Conservation (phyloP, 1,284 basidiomycete genomes). For the Tetrapyrgos nigripes region DNA sequence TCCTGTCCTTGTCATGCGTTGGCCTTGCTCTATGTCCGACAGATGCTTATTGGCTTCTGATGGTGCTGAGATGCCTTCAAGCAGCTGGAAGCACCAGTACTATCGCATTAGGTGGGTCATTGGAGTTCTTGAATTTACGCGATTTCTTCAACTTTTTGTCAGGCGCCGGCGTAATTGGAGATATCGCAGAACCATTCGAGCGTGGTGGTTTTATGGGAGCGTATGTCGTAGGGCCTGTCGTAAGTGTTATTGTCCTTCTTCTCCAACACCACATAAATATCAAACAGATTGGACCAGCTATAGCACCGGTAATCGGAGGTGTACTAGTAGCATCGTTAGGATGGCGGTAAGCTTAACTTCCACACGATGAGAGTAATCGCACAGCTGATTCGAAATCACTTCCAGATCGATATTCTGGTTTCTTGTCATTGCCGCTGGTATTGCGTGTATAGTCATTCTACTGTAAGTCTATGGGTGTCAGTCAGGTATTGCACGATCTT, state of each 20-base stretch:
- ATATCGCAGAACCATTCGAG: constrained; percentile 59
- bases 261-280: no score
- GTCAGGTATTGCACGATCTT: no score
- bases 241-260: neutral
- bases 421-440: constrained; percentile 63
- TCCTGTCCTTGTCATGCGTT: constrained; percentile 58
- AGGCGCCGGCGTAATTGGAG: constrained; percentile 65
- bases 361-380: no score
- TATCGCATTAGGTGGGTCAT: constrained; percentile 53
- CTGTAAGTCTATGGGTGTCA: no score
- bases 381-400: no score
- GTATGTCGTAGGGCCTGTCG: constrained; percentile 31
- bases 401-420: constrained; percentile 82
- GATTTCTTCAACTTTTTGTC: neutral
- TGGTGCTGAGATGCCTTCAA: constrained; percentile 66
- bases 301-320: constrained; percentile 70
- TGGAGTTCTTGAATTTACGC: neutral
- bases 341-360: constrained; percentile 58
- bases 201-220: constrained; percentile 61
- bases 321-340: constrained; percentile 61
- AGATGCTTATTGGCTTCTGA: constrained; percentile 66
- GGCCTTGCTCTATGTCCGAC: constrained; percentile 68
- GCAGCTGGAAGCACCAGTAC: constrained; percentile 67
- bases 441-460: constrained; percentile 59
- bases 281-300: constrained; percentile 52